These are phyloP conservation scores for Gamarada debralockiae DNA, from an alignment of 495 filamentous ascomycete genomes.

Conservation along the genomic window DNA sequence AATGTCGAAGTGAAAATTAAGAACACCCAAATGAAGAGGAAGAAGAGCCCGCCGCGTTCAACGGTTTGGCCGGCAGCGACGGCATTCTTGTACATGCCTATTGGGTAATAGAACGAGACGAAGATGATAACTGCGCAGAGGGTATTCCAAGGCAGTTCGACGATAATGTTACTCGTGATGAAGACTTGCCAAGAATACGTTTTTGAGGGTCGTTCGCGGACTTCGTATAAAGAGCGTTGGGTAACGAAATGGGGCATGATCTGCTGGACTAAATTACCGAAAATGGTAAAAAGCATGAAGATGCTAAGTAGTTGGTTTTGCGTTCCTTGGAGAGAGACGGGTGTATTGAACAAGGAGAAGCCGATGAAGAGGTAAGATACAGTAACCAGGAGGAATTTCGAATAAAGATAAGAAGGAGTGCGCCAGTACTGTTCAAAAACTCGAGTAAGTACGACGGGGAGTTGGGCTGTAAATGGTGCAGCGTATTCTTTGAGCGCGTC, in stretches of 20 bases:
- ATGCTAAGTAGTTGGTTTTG: slow-evolving; percentile 61
- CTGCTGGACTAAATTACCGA: slow-evolving; percentile 33
- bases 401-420: slow-evolving; percentile 53
- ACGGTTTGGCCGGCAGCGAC: slow-evolving; percentile 36
- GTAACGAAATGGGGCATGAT: slow-evolving; percentile 63
- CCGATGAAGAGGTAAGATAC: slow-evolving; percentile 60
- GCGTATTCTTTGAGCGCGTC: slow-evolving; percentile 36
- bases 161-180: slow-evolving; percentile 62
- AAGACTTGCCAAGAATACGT: slow-evolving; percentile 72
- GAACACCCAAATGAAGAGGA: slow-evolving; percentile 37
- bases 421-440: slow-evolving; percentile 58
- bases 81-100: slow-evolving; percentile 56
- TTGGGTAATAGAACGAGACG: slow-evolving; percentile 39
- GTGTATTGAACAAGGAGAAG: slow-evolving; percentile 63
- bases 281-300: slow-evolving; percentile 51
- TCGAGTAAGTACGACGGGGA: slow-evolving; percentile 44
- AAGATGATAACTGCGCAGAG: no score
- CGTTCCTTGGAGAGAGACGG: slow-evolving; percentile 58
- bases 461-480: slow-evolving; percentile 51
- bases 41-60: slow-evolving; percentile 39
- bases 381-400: slow-evolving; percentile 58
- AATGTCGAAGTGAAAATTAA: slow-evolving; percentile 68
- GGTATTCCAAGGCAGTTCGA: slow-evolving; percentile 69
- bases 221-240: slow-evolving; percentile 64
- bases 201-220: slow-evolving; percentile 64